Evolutionary conservation across 148 eudicot species (phyloP), one percentile per base, ranked within the genome.

Genomic region (Cornus kousa): DNA sequence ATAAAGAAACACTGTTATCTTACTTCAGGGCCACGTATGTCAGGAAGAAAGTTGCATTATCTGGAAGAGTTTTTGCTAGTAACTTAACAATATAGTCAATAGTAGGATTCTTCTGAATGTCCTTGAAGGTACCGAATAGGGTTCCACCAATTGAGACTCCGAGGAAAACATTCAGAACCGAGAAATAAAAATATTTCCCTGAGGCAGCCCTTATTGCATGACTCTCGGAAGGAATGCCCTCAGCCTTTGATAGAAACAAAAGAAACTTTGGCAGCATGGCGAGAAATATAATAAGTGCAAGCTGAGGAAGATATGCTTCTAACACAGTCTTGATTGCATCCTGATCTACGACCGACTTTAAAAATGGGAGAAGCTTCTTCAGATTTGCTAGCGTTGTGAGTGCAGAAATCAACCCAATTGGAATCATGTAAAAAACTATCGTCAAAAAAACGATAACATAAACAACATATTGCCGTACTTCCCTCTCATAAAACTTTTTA

Each of bases 21-120:
- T 90, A 95, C 99, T 83, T 91, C 82, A 96, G 88, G 73, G 98
- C 98, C 35, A 93, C 99, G 78, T 57, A 96, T 67, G 98, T 96
- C 84, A 93, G 86, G 93, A 96, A 96, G 88, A 96, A 96, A 70
- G 94, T 93, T 3, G 99, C 98, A 70, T 86, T 93, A 4, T 65
- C 79, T 10, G 98, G 99, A 77, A 96, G 95, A 82, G 91, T 91
- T 0, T 2, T 35, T 9, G 90, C 98, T 7, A 93, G 84, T 43
- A 87, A 14, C 0, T 33, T 1, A 28, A 83, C 50, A 19, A 75
- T 20, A 0, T 32, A 2, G 37, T 1, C n/a, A n/a, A n/a, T n/a
- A n/a, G n/a, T 81, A 1, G 92, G 90, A 4, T 88, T 0, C 5
- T 79, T 68, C 91, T 90, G 78, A 31, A 93, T 74, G 0, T 39